phyloP scores from a whole-genome alignment of 129 eudicot genomes.

The Escallonia herrerae region DNA sequence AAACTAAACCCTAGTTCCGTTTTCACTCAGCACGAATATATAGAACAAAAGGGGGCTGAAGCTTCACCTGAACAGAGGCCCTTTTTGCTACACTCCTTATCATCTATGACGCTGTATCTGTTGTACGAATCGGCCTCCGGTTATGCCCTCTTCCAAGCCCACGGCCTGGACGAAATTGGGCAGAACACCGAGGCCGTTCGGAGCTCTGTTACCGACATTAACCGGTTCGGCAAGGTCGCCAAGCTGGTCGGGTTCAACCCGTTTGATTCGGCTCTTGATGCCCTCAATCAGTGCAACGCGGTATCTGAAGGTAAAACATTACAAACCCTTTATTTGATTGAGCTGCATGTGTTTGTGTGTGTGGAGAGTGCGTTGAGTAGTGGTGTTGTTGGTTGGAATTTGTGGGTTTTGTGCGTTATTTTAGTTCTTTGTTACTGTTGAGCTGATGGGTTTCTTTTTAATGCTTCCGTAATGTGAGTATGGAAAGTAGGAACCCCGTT shows the following conservation, averaged over 20 bases:
- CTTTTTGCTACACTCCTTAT: no score
- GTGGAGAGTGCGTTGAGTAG: not conserved
- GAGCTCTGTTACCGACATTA: constrained; percentile 59
- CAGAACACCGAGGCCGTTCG: constrained; percentile 89
- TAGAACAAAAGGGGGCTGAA: not conserved
- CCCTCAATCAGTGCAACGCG: constrained; percentile 74
- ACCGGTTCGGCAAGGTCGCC: constrained; percentile 76
- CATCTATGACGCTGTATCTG: constrained; percentile 48
- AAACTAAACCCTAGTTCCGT: no score
- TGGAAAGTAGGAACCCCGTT: no score
- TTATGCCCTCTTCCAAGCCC: constrained; percentile 45
- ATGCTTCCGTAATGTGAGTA: no score
- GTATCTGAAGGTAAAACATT: constrained; percentile 68
- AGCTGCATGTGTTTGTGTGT: not conserved
- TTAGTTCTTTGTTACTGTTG: no score
- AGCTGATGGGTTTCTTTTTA: no score
- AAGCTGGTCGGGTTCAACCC: constrained; percentile 65
- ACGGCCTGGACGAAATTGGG: constrained; percentile 80
- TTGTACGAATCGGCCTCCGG: constrained; percentile 82
- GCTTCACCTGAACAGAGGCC: not conserved
- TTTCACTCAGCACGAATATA: no score
- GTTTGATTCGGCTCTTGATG: constrained; percentile 70
- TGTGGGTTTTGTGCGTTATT: not conserved
- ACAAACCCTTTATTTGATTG: not conserved
- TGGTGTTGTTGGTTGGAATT: not conserved